Conservation (phyloP, 306 rosid species). For the Cicer arietinum region DNA sequence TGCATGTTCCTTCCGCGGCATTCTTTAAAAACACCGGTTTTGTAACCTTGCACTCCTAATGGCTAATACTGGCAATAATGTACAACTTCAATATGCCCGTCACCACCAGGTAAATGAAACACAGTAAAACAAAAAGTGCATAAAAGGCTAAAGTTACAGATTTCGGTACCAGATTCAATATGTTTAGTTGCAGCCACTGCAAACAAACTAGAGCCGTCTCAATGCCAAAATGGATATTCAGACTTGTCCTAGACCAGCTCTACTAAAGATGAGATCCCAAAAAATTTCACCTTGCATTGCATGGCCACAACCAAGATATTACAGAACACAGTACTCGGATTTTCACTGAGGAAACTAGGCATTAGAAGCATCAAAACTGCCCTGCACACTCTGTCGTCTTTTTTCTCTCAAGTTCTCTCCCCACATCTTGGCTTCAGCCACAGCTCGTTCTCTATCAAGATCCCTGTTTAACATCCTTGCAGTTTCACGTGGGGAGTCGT, state of each 20-base stretch:
- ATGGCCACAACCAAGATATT: slow-evolving; percentile 39
- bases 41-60: slow-evolving; percentile 38
- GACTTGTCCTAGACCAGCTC: slow-evolving; percentile 43
- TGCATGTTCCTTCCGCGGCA: slow-evolving; percentile 29
- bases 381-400: slow-evolving; percentile 76
- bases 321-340: slow-evolving; percentile 7
- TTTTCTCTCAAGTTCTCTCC: slow-evolving; percentile 96
- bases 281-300: slow-evolving; percentile 26
- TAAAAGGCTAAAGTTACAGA: slow-evolving; percentile 47
- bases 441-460: slow-evolving; percentile 91
- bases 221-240: slow-evolving; percentile 33
- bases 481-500: slow-evolving; percentile 81
- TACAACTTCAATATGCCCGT: slow-evolving; percentile 45
- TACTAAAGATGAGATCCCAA: slow-evolving; percentile 44
- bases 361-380: slow-evolving; percentile 78
- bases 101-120: slow-evolving; percentile 24
- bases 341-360: slow-evolving; percentile 47
- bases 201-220: slow-evolving; percentile 34
- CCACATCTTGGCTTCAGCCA: slow-evolving; percentile 99
- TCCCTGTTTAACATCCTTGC: slow-evolving; percentile 76
- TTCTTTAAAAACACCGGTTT: slow-evolving; percentile 37
- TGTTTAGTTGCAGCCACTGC: slow-evolving; percentile 43
- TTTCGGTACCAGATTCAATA: slow-evolving; percentile 54
- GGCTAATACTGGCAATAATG: slow-evolving; percentile 47
- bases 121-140: slow-evolving; percentile 34